Percentiles rank a stretch among this genome's conserved stretches.
phyloP scores from a whole-genome alignment of 177 flowering plant species.

The Vitis hybrid region DNA sequence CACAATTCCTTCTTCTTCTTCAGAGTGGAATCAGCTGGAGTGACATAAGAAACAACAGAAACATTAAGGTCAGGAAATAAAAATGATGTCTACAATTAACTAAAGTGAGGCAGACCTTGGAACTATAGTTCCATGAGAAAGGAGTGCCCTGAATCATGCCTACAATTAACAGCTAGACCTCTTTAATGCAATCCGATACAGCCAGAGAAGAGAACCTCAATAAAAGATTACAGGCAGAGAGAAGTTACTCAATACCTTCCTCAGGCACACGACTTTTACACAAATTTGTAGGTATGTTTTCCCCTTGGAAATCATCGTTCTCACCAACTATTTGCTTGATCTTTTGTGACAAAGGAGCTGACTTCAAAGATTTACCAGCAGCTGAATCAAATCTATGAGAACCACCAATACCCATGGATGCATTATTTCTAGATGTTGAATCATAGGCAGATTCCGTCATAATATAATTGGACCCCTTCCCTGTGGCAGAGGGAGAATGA shows the following conservation, averaged over 20 bases:
- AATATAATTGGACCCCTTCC: slow-evolving; percentile 56
- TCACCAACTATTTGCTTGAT: slow-evolving; percentile 23
- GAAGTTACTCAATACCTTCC: slow-evolving; percentile 32
- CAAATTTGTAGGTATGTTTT: slow-evolving; percentile 37
- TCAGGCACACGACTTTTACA: slow-evolving; percentile 21
- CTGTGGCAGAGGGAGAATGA: slow-evolving; percentile 52
- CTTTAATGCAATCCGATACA: no score
- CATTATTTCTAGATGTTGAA: slow-evolving; percentile 19
- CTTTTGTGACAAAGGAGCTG: slow-evolving; percentile 13
- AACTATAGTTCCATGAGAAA: not conserved
- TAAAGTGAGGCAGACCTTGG: no score
- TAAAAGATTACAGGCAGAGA: no score
- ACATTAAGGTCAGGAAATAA: slow-evolving; percentile 1
- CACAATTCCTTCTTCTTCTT: slow-evolving; percentile 34
- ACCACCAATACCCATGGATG: slow-evolving; percentile 19
- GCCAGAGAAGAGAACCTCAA: no score
- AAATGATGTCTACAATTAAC: not conserved
- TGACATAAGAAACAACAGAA: slow-evolving; percentile 7
- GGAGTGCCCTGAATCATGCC: not conserved
- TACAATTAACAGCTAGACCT: not conserved
- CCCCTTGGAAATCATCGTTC: slow-evolving; percentile 50
- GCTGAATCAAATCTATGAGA: slow-evolving; percentile 17
- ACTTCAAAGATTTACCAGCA: slow-evolving; percentile 20
- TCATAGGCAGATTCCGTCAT: slow-evolving; percentile 20
- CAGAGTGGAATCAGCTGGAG: slow-evolving; percentile 30